A percentile compares a stretch with the other conserved stretches of the same genome.
Evolutionary conservation across 2,329 filamentous ascomycete genomes (phyloP).

Genomic region (Sarocladiaceae sp.): DNA sequence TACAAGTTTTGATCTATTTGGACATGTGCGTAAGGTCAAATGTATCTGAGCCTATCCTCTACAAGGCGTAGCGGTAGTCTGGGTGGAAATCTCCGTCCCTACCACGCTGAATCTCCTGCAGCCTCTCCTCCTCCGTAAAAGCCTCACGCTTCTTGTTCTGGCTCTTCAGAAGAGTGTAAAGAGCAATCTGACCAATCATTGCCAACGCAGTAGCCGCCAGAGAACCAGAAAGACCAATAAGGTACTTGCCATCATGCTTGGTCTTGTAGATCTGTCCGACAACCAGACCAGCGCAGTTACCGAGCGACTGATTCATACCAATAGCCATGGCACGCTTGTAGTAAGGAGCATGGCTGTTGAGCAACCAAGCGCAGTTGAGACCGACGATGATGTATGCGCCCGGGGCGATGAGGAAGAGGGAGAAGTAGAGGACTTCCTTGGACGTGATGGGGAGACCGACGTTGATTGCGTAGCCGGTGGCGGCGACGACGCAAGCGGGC

Average conservation of each 20-base stretch:
- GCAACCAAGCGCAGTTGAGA: constrained; percentile 42
- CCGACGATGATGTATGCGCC: constrained; percentile 26
- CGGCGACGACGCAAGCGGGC: constrained; percentile 15
- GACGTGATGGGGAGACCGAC: constrained; percentile 15
- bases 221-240: constrained; percentile 18
- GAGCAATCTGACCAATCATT: constrained; percentile 15
- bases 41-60: not conserved
- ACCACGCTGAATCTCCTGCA: constrained; percentile 16
- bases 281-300: constrained; percentile 43
- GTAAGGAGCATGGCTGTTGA: constrained; percentile 41
- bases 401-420: constrained; percentile 18
- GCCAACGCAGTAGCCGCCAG: constrained; percentile 18
- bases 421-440: constrained; percentile 14
- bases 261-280: constrained; percentile 19
- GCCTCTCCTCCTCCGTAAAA: constrained; percentile 18
- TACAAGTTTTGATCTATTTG: too few relatives aligned
- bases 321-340: constrained; percentile 42
- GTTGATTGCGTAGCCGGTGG: constrained; percentile 23
- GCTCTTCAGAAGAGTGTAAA: constrained; percentile 16
- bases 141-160: constrained; percentile 17
- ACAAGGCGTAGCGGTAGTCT: constrained; percentile 19
- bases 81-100: constrained; percentile 20
- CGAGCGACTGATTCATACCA: constrained; percentile 41
- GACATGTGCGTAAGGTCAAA: too few relatives aligned
- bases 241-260: constrained; percentile 18